Conservation (phyloP, 2,329 filamentous ascomycete species). For the Pleurostoma richardsiae region DNA sequence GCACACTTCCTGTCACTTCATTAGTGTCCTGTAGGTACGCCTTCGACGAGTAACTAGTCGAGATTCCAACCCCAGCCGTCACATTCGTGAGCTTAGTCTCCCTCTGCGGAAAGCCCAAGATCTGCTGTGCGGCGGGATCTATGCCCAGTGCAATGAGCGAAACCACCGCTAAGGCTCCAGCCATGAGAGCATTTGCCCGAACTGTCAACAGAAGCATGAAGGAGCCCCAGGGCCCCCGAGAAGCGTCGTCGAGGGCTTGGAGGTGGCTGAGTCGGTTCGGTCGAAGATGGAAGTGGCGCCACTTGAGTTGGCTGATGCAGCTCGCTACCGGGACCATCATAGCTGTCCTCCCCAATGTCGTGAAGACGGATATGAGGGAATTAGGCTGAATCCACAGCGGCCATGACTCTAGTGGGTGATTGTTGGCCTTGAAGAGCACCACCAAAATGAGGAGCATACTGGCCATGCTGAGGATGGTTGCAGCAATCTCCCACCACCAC, state of each 20-base stretch:
- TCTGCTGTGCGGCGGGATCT: slow-evolving; percentile 12
- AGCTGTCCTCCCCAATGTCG: slow-evolving; percentile 11
- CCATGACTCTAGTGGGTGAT: slow-evolving; percentile 2
- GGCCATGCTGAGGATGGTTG: slow-evolving; percentile 4
- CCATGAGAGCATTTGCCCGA: slow-evolving; percentile 1
- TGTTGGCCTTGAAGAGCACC: slow-evolving; percentile 1
- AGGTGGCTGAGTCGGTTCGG: slow-evolving; percentile 11
- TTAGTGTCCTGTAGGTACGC: not conserved
- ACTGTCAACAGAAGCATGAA: not conserved
- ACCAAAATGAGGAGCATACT: slow-evolving; percentile 4
- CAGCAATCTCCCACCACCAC: slow-evolving; percentile 8
- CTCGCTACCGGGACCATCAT: slow-evolving; percentile 13
- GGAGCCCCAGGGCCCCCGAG: slow-evolving; percentile 17
- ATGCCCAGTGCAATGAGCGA: slow-evolving; percentile 9
- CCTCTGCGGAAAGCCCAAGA: slow-evolving; percentile 7
- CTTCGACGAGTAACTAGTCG: slow-evolving; percentile 3
- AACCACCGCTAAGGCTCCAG: slow-evolving; percentile 6
- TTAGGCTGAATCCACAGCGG: slow-evolving; percentile 5
- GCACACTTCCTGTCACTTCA: not conserved
- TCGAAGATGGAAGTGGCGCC: slow-evolving; percentile 10
- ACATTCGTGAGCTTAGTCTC: not conserved
- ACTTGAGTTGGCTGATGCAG: slow-evolving; percentile 16
- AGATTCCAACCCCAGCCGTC: slow-evolving; percentile 1
- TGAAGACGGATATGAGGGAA: slow-evolving; percentile 13
- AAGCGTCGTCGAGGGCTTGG: slow-evolving; percentile 15